These are phyloP conservation scores for Harrya chromipes DNA, from an alignment of 768 basidiomycete species.

Conservation along the genomic window DNA sequence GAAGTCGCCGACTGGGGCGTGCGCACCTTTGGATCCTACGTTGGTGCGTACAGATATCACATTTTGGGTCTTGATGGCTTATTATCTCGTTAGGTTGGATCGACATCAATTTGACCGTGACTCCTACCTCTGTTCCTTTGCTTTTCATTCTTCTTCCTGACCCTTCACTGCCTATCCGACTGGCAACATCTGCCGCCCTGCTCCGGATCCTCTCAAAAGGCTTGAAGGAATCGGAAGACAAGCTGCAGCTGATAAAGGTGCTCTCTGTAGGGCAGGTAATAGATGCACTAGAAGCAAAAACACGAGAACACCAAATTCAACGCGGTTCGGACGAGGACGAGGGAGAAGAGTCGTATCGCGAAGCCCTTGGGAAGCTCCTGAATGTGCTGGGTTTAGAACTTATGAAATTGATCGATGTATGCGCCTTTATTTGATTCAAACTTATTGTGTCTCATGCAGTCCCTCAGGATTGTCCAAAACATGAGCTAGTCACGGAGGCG, in stretches of 20 bases:
- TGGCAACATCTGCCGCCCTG: conserved; percentile 79
- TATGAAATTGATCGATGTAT: conserved; percentile 78
- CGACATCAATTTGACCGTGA: conserved; percentile 94
- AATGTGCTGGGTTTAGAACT: conserved; percentile 82
- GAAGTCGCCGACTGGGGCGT: conserved; percentile 94
- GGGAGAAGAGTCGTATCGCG: conserved; percentile 85
- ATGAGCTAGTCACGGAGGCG: conserved; percentile 63
- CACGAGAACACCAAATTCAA: conserved; percentile 60
- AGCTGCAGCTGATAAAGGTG: conserved; percentile 85
- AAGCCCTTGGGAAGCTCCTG: conserved; percentile 80
- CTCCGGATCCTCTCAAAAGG: conserved; percentile 88
- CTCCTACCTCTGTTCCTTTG: conserved; percentile 80
- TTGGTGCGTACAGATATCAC: conserved; percentile 58
- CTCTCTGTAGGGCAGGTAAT: conserved; percentile 83
- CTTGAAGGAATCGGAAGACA: conserved; percentile 86
- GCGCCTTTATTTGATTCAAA: conserved; percentile 2
- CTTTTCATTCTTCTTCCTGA: conserved; percentile 83
- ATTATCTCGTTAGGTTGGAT: conserved; percentile 76
- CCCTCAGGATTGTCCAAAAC: conserved; percentile 55
- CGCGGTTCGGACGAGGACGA: conserved; percentile 76
- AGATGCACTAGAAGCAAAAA: conserved; percentile 75
- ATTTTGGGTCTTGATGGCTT: not conserved
- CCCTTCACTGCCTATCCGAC: conserved; percentile 70
- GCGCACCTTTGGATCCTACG: conserved; percentile 88
- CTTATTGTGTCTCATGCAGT: conserved; percentile 1